Conservation (phyloP, 306 rosid species). For the Alnus rubra region DNA sequence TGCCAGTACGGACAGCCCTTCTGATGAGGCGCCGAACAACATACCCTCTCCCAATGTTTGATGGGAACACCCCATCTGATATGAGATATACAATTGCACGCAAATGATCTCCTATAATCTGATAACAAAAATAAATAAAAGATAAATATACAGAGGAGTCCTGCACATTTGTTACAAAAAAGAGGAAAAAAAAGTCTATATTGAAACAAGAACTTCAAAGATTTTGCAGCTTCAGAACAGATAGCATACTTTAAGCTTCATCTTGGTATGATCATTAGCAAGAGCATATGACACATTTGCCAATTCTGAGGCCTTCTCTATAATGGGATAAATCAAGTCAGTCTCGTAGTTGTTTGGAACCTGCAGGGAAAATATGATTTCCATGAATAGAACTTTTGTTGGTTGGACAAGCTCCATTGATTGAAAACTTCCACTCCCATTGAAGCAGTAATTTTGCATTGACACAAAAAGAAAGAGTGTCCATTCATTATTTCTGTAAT, state of each 20-base stretch:
- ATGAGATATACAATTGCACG: conserved; percentile 95
- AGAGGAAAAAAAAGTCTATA: conserved; percentile 10
- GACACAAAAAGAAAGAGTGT: conserved; percentile 7
- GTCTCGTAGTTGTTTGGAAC: conserved; percentile 94
- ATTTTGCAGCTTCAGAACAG: conserved; percentile 12
- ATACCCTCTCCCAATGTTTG: conserved; percentile 92
- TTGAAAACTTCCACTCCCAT: neutral
- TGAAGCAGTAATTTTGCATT: neutral
- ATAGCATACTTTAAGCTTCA: conserved; percentile 66
- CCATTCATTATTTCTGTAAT: conserved; percentile 6
- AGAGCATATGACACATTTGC: conserved; percentile 67
- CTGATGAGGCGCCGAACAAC: conserved; percentile 90
- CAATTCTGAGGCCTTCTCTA: conserved; percentile 68
- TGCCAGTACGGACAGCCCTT: conserved; percentile 91
- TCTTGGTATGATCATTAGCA: conserved; percentile 67
- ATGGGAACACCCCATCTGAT: conserved; percentile 89
- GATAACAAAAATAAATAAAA: conserved; percentile 19
- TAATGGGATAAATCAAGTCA: conserved; percentile 92
- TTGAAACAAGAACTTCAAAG: conserved; percentile 25
- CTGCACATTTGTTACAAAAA: conserved; percentile 5
- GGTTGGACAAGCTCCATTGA: neutral
- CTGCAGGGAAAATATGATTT: conserved; percentile 52
- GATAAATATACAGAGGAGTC: conserved; percentile 1
- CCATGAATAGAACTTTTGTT: conserved; percentile 18
- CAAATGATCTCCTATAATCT: conserved; percentile 96